Base-by-base conservation (phyloP, 2,329 filamentous ascomycete species). In the Stachybotrys echinatus region DNA sequence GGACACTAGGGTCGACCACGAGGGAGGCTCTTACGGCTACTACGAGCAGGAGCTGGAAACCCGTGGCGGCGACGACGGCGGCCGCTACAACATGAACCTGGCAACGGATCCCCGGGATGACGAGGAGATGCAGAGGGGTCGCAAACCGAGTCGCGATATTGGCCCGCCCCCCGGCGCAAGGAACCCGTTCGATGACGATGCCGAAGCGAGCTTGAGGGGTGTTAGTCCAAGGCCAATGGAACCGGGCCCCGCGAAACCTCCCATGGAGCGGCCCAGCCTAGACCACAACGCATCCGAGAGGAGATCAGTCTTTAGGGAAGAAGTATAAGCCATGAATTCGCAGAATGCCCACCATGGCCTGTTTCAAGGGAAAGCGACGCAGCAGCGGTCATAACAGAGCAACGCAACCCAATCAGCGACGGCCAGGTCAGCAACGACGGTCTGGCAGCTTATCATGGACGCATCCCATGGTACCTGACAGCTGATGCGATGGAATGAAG, bases 141-240 rank as follows among this genome's bases (percentile, higher is more conserved):
- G 76, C 23, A 66, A 67, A 50, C 64, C 68, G 61, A 78, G 68
- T 58, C 73, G 67, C 54, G 69, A 65, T 63, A 20, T 40, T 40
- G 38, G 38, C 38, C 38, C 38, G 38, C 74, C 67, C 56, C 68
- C 62, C 51, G 52, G 60, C 27, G 54, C 56, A 43, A 62, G 58
- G 54, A 85, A 92, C 65, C 88, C 88, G 0, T 92, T 92, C 62
- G 86, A 84, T 48, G 87, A 89, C 48, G 76, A 81, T 23, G 81
- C 79, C 5, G 83, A 83, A 64, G 72, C 77, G 54, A 85, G 82
- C 63, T 59, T 89, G 67, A 72, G 88, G 49, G 87, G 87, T 22
- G 83, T 92, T 23, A 92, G 88, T 65, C 88, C 89, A 3, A 69
- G 88, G 56, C 89, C 89, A n/a, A 80, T 87, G 57, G 74, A 83